Evolutionary conservation across 2,329 filamentous ascomycete genomes (phyloP), one percentile per base, ranked within the genome.

Genomic region (Claviceps maximensis): DNA sequence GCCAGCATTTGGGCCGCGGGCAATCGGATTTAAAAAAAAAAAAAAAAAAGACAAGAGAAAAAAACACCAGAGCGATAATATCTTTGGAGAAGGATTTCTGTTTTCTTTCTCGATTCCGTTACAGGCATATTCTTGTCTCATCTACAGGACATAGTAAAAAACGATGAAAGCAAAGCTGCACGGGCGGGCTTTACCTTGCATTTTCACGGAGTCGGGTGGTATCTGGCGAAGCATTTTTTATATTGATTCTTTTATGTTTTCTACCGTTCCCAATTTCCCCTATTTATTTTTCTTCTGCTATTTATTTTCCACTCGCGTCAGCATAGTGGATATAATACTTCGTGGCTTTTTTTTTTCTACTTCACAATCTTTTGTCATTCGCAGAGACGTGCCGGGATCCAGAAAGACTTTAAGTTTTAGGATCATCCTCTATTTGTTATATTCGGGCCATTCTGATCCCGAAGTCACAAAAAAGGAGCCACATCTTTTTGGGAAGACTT

Each of bases 1-100:
- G 86, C 87, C 6, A 89, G 86, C 69, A 89, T 90, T 59, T 86
- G 87, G 74, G 84, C 85, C 51, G 81, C 83, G 33, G 80, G 85
- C 58, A 83, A 77, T 65, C 75, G 78, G 59, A 78, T 83, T 61
- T 84, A 70, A 68, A 51, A 36, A 1, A 21, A 9, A 9, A 36
- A 47, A 1, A 47, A n/a, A n/a, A n/a, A n/a, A n/a, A n/a, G n/a
- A n/a, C n/a, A n/a, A n/a, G n/a, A n/a, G n/a, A n/a, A n/a, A n/a
- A n/a, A n/a, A 6, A 49, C 15, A 17, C 2, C 5, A 7, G 15
- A 4, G 21, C 44, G 21, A 27, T 12, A 46, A 13, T 3, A 15
- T 21, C 23, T 15, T 19, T 5, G 3, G 45, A 17, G 27, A 47
- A 19, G 36, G 36, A 1, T 38, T 42, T 23, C 3, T 42, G 21